Evolutionary conservation across 108 stramenopile genomes (phyloP).

Genomic region (Ochromonas danica): DNA sequence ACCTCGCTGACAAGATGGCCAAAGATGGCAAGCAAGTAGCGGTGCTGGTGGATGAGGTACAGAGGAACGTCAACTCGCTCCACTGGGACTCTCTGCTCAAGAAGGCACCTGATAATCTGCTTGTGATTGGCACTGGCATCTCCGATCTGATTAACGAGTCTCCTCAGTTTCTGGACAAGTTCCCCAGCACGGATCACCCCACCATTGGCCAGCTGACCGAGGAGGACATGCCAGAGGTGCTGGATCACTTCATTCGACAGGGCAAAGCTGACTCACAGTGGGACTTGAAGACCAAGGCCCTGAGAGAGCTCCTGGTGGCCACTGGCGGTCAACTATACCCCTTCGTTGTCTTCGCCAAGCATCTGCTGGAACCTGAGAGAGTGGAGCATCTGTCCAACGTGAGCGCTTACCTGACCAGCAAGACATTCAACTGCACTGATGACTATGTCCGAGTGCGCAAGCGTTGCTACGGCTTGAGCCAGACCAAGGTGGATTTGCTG

Average conservation of each 20-base stretch:
- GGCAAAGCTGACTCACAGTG: conserved; percentile 13
- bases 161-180: conserved; percentile 15
- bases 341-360: conserved; percentile 13
- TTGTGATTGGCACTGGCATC: conserved; percentile 14
- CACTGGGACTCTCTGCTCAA: conserved; percentile 13
- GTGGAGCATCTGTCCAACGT: conserved; percentile 13
- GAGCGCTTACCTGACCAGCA: conserved; percentile 13
- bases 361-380: conserved; percentile 9
- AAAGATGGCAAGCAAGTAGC: conserved; percentile 15
- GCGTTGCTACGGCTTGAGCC: conserved; percentile 8
- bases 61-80: conserved; percentile 8
- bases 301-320: conserved; percentile 12
- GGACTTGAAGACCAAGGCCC: conserved; percentile 4
- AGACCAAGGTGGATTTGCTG: conserved; percentile 8
- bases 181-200: conserved; percentile 3
- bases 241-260: conserved; percentile 10
- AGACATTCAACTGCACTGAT: conserved; percentile 15
- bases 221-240: conserved; percentile 12
- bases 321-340: conserved; percentile 13
- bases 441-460: conserved; percentile 9
- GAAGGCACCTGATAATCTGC: conserved; percentile 14
- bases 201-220: conserved; percentile 13
- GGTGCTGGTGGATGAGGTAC: conserved; percentile 13
- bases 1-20: conserved; percentile 13
- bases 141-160: conserved; percentile 10